phyloP scores from a whole-genome alignment of 2,329 filamentous ascomycete species.

The Monosporascus sp. region DNA sequence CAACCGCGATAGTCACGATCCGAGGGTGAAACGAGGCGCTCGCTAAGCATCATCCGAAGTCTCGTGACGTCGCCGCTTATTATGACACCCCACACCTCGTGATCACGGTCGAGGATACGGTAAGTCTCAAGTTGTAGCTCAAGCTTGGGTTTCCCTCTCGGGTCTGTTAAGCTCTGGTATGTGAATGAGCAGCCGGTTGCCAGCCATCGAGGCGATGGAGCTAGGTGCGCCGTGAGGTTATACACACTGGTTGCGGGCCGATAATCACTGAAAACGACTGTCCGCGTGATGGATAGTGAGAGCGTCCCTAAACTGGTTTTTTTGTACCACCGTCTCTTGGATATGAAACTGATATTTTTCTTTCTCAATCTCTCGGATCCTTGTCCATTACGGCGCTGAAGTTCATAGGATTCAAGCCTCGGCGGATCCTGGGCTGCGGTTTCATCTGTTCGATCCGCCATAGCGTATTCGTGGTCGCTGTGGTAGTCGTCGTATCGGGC shows the following conservation, averaged over 20 bases:
- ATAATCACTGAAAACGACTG: constrained; percentile 1
- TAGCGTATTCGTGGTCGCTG: background rate
- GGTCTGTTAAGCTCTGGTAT: constrained; percentile 6
- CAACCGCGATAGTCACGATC: background rate
- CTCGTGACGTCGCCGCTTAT: background rate
- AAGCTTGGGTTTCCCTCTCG: constrained; percentile 4
- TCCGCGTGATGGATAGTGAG: background rate
- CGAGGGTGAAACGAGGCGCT: constrained; percentile 6
- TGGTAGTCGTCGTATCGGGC: background rate
- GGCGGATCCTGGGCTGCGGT: too few species aligned
- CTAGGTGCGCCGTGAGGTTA: constrained; percentile 5
- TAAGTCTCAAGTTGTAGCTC: constrained; percentile 1
- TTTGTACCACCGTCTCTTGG: background rate
- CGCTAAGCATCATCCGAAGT: constrained; percentile 5
- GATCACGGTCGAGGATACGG: constrained; percentile 2
- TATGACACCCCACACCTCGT: constrained; percentile 4
- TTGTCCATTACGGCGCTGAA: background rate
- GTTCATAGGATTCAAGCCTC: background rate
- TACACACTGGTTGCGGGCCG: constrained; percentile 1
- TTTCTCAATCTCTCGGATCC: background rate
- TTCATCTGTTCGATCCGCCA: too few species aligned
- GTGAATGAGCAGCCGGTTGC: constrained; percentile 7
- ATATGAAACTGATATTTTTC: constrained; percentile 1
- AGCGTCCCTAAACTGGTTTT: constrained; percentile 1
- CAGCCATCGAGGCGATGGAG: constrained; percentile 8